These are phyloP conservation scores for Sporormia fimetaria DNA, from an alignment of 495 filamentous ascomycete species.

Conservation along the genomic window DNA sequence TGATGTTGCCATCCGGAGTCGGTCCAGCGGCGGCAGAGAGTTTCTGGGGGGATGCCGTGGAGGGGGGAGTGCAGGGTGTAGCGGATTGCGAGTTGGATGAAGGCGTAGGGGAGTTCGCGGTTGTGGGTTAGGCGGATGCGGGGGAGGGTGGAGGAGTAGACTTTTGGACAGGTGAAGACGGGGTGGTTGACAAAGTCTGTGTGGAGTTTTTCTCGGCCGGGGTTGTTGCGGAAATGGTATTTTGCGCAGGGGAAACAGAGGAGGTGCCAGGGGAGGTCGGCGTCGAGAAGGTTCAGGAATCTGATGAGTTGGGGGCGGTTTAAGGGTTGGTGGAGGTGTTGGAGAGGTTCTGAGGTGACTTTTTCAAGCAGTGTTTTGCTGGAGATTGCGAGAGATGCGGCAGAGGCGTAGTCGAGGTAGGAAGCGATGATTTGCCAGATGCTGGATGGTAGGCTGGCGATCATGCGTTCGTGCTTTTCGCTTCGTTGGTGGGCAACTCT, in stretches of 20 bases:
- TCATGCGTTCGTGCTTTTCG: conserved; percentile 28
- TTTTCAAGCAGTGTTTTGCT: conserved; percentile 37
- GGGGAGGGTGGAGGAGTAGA: conserved; percentile 34
- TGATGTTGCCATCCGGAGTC: conserved; percentile 38
- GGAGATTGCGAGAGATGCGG: conserved; percentile 39
- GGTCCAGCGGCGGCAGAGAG: conserved; percentile 41
- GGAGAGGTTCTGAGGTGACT: conserved; percentile 33
- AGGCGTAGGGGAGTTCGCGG: conserved; percentile 42
- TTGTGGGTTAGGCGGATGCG: conserved; percentile 43
- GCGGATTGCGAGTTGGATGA: conserved; percentile 43
- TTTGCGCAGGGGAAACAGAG: conserved; percentile 45
- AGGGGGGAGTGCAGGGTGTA: conserved; percentile 32
- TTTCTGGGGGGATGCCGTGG: conserved; percentile 38
- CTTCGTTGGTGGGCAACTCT: too few relatives aligned
- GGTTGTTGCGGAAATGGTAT: conserved; percentile 42
- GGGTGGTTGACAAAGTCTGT: conserved; percentile 40
- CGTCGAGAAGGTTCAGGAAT: conserved; percentile 41
- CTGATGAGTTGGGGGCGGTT: conserved; percentile 34
- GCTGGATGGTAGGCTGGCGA: conserved; percentile 36
- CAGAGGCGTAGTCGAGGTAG: conserved; percentile 36
- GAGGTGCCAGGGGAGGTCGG: conserved; percentile 39
- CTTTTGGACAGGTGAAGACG: conserved; percentile 42
- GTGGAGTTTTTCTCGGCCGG: conserved; percentile 41
- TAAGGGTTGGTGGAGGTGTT: conserved; percentile 31
- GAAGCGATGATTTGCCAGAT: conserved; percentile 38